Evolutionary conservation across 768 basidiomycete genomes (phyloP).

Genomic region (Tylopilus balloui): DNA sequence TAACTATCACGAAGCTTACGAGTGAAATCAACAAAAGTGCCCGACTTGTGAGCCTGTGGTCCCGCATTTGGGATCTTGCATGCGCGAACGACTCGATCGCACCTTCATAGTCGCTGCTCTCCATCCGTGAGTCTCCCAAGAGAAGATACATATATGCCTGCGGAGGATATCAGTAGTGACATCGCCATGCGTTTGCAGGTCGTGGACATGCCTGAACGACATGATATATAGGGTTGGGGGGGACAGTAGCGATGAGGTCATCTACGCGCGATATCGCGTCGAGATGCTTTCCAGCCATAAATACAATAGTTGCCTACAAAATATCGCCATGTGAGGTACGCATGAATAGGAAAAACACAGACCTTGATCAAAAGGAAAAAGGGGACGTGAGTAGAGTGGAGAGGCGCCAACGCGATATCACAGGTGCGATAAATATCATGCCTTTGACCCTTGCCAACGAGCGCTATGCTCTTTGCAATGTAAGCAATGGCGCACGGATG

Average conservation of each 20-base stretch:
- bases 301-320: slow-evolving; percentile 1
- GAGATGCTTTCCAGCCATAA: not conserved
- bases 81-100: not conserved
- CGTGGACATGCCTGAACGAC: not conserved
- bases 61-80: not conserved
- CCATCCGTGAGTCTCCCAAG: not conserved
- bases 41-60: no score
- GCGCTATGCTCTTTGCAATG: not conserved
- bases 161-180: not conserved
- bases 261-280: slow-evolving; percentile 2
- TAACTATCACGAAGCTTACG: not conserved
- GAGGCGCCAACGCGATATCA: not conserved
- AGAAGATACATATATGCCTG: slow-evolving; percentile 12
- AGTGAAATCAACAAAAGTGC: not conserved
- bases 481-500: not conserved
- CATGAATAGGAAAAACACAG: not conserved
- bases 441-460: not conserved
- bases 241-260: not conserved
- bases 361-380: slow-evolving; percentile 5
- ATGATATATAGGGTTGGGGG: not conserved
- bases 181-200: no score
- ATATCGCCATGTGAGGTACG: not conserved
- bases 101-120: not conserved
- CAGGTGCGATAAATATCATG: not conserved
- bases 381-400: not conserved